Evolutionary conservation across 202 grass and related monocot genomes (phyloP), one percentile per base, ranked within the genome.

Genomic region (Panicum virgatum): DNA sequence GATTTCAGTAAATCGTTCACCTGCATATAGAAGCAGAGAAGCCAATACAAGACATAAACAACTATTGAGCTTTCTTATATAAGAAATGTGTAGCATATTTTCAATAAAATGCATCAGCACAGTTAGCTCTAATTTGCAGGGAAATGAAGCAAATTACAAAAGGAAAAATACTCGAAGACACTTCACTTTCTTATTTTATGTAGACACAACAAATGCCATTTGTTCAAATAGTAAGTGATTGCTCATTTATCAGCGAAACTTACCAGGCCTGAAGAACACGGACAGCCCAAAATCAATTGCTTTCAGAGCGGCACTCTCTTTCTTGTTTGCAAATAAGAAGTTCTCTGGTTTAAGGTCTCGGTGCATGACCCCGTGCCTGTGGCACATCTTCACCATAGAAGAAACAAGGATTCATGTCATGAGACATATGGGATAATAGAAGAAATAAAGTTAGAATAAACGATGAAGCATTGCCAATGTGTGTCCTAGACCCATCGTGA

Each of bases 231-330:
- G 18, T 74, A 65, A 53, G 22, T 43, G n/a, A 52, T 73, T 70
- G 57, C 56, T 52, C 58, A 83, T 20, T 68, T 62, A 6, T 56
- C 44, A 27, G 50, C 30, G 47, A 56, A 77, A 18, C 58, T 48
- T 94, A 94, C 92, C 92, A 75, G 81, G 92, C 77, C 80, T 91
- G 89, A 94, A 94, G 81, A 92, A 92, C 40, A 94, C 80, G 9
- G 92, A 94, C 42, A 94, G 72, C 52, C 92, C 92, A 83, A 94
- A 94, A 89, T 94, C 92, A 83, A 94, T 94, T 36, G 92, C 89
- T 75, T 94, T 94, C 20, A 94, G 61, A 46, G 92, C 78, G 75
- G 86, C 84, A 52, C 58, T 89, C 62, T 94, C 87, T 7, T 94
- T 89, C 72, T 89, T 89, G 78, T 82, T 85, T 34, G 76, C 86